Evolutionary conservation across 1,139 yeast genomes (phyloP), one percentile per base, ranked within the genome.

Genomic region (Candida sanyaensis): DNA sequence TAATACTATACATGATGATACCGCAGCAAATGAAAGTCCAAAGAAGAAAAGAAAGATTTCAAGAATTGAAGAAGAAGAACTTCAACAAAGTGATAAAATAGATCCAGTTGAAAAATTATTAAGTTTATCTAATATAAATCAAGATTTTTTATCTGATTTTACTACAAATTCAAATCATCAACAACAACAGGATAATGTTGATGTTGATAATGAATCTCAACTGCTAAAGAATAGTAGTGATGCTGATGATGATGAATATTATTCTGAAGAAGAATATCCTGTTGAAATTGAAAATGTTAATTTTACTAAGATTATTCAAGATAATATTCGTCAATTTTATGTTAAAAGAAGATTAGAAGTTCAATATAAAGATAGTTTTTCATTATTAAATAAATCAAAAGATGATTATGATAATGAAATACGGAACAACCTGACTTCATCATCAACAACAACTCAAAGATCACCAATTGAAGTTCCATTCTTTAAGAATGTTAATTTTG

Each of bases 61-160:
- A 21, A 47, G 41, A 24, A 50, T 53, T 49, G 53, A 53, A 40
- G 51, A 48, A 48, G 50, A 44, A 44, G 45, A 46, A 32, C 34
- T 44, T 24, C 54, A 57, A 30, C 59, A 57, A 36, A 58, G 63
- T 28, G 77, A 72, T 52, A 68, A 59, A 49, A 69, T 74, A 37
- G 80, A 75, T 52, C 79, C 79, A 4, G 77, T 75, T 45, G 78
- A 74, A 56, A 74, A 68, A 53, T 63, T 75, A 40, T 62, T 75
- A 47, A 69, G 75, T 50, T 66, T 73, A 49, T 69, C 76, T 28
- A 67, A 60, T 48, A 56, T 62, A 32, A 63, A 69, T 53, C 41
- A 48, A 37, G 56, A 54, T 42, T 53, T 54, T 40, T 47, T 54
- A 23, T 43, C 48, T 37, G 57, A 52, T 44, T 53, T 51, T 28